Percentiles rank a stretch among this genome's conserved stretches.
These are phyloP conservation scores for Neurospora tetraspora DNA, from an alignment of 495 filamentous ascomycete species.

Conservation along the genomic window DNA sequence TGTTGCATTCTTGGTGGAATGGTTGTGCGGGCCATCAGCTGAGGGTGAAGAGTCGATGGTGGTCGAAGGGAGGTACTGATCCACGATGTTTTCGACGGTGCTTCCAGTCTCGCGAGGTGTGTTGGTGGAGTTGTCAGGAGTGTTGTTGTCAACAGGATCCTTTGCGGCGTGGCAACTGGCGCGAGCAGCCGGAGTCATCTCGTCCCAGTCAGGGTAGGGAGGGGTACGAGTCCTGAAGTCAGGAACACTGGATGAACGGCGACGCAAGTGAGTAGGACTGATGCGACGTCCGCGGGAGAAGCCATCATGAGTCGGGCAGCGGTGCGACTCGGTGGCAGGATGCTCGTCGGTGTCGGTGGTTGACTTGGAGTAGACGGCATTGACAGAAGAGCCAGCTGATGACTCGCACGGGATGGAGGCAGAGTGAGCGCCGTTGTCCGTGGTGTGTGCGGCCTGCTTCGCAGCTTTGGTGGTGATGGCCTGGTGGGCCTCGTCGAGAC, in stretches of 20 bases:
- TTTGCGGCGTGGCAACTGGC: background rate
- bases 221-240: background rate
- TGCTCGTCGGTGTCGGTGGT: background rate
- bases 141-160: background rate
- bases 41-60: conserved; percentile 3
- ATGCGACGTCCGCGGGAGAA: conserved; percentile 5
- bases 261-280: conserved; percentile 1
- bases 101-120: conserved; percentile 12
- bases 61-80: conserved; percentile 13
- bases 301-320: background rate
- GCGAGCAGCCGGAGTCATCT: background rate
- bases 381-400: conserved; percentile 4
- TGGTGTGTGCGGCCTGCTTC: background rate
- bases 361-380: background rate
- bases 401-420: background rate
- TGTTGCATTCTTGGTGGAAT: background rate
- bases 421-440: background rate
- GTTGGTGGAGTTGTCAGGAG: background rate
- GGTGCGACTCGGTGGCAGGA: background rate
- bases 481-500: conserved; percentile 16
- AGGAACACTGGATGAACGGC: background rate
- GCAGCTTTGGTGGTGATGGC: conserved; percentile 16
- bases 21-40: background rate
- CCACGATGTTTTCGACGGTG: conserved; percentile 23
- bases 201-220: background rate